phyloP scores from a whole-genome alignment of 129 eudicot genomes.

The Pulicaria dysenterica region DNA sequence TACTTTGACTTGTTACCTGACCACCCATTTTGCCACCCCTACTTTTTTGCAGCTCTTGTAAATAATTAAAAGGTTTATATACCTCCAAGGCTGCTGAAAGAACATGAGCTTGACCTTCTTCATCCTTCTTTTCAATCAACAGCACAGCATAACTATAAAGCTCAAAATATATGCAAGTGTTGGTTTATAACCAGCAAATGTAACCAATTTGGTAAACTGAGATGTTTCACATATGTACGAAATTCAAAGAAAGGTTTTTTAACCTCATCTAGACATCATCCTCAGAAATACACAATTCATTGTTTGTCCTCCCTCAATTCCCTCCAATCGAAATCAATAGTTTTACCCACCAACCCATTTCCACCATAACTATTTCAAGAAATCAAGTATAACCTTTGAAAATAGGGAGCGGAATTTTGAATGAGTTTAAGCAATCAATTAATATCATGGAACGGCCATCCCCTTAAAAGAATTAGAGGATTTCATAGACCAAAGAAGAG shows the following conservation, averaged over 20 bases:
- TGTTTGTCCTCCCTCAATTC: too few relatives aligned
- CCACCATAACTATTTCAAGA: neutral
- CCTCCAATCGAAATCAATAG: neutral
- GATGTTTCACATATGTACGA: neutral
- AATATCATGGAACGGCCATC: neutral
- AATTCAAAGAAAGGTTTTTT: neutral
- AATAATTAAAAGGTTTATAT: conserved; percentile 2
- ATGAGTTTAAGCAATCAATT: conserved; percentile 1
- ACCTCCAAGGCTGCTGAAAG: conserved; percentile 98
- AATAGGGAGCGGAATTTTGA: neutral
- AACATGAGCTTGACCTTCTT: conserved; percentile 96
- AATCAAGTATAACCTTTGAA: neutral
- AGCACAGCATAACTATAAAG: conserved; percentile 81
- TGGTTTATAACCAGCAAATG: conserved; percentile 9
- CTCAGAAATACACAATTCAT: neutral
- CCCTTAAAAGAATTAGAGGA: neutral
- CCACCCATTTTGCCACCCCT: neutral
- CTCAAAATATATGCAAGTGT: conserved; percentile 17
- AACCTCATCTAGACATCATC: neutral
- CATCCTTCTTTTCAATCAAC: conserved; percentile 85
- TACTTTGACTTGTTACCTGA: conserved; percentile 1
- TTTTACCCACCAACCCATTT: conserved; percentile 2
- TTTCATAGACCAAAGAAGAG: neutral
- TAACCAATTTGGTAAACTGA: neutral
- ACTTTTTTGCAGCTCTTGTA: neutral